Conservation (phyloP, 352 stramenopile genomes). For the Phytophthora colocasiae region DNA sequence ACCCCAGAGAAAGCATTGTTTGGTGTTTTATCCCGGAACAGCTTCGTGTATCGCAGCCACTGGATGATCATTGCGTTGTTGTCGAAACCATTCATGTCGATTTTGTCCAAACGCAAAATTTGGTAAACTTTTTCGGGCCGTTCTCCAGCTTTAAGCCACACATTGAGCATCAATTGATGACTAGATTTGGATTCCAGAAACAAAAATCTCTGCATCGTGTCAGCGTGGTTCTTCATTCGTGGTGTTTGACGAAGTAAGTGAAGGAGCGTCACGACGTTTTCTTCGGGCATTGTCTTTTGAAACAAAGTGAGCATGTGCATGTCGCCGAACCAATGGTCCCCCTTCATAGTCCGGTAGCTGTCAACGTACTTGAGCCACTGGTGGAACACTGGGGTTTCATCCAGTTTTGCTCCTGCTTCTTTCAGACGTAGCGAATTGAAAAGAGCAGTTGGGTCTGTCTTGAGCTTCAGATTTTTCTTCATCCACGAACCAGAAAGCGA, state of each 20-base stretch:
- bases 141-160: not conserved
- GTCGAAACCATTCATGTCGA: not conserved
- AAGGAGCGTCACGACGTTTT: slow-evolving; percentile 1
- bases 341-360: not conserved
- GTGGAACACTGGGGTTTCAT: not conserved
- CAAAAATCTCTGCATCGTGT: slow-evolving; percentile 2
- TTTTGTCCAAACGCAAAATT: not conserved
- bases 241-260: not conserved
- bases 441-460: not conserved
- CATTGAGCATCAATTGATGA: not conserved
- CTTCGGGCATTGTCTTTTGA: not conserved
- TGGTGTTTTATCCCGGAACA: not conserved
- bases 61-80: not conserved
- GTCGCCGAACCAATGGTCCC: not conserved
- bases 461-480: not conserved
- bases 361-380: not conserved
- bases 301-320: not conserved
- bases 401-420: not conserved
- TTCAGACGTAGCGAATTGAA: not conserved
- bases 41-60: not conserved
- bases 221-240: not conserved
- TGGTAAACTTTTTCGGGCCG: not conserved
- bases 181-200: not conserved
- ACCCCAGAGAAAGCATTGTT: not conserved
- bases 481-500: too few species aligned